These are phyloP conservation scores for Pythium aristosporum DNA, from an alignment of 352 stramenopile genomes.

Conservation along the genomic window DNA sequence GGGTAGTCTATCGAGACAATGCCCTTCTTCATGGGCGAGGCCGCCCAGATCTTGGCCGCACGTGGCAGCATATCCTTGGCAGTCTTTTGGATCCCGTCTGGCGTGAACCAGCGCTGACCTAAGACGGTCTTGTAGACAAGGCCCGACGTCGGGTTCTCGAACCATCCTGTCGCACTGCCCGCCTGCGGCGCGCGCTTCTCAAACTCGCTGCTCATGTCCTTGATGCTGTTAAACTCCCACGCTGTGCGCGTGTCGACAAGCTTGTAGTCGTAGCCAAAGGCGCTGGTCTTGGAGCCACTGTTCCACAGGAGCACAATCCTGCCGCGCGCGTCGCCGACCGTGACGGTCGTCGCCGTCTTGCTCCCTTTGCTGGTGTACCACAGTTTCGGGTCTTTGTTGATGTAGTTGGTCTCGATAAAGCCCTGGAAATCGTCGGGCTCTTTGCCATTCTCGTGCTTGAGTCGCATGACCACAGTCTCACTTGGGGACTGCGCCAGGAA, in stretches of 20 bases:
- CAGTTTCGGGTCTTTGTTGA: conserved; percentile 1
- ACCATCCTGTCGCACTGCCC: not conserved
- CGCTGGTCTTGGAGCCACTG: conserved; percentile 12
- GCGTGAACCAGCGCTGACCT: conserved; percentile 1
- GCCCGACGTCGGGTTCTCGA: conserved; percentile 19
- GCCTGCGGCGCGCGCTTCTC: not conserved
- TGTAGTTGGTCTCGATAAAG: conserved; percentile 19
- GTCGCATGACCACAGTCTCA: conserved; percentile 14
- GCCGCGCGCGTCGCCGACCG: conserved; percentile 7
- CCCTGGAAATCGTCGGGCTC: conserved; percentile 12
- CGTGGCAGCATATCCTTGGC: conserved; percentile 3
- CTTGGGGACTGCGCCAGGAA: conserved; percentile 4
- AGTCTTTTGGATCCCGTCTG: conserved; percentile 7
- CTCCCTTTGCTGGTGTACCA: not conserved
- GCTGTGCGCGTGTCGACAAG: conserved; percentile 5
- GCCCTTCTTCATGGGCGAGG: conserved; percentile 12
- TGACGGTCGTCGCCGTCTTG: not conserved
- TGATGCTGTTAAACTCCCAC: conserved; percentile 9
- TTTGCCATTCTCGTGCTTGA: not conserved
- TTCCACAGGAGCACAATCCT: conserved; percentile 17
- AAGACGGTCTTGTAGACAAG: conserved; percentile 17
- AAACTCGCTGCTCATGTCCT: conserved; percentile 3
- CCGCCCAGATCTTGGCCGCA: conserved; percentile 2
- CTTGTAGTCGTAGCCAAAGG: conserved; percentile 15
- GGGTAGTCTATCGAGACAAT: conserved; percentile 24